Evolutionary conservation across 2,329 filamentous ascomycete species (phyloP), one percentile per base, ranked within the genome.

Genomic region (Colletotrichum sp.): DNA sequence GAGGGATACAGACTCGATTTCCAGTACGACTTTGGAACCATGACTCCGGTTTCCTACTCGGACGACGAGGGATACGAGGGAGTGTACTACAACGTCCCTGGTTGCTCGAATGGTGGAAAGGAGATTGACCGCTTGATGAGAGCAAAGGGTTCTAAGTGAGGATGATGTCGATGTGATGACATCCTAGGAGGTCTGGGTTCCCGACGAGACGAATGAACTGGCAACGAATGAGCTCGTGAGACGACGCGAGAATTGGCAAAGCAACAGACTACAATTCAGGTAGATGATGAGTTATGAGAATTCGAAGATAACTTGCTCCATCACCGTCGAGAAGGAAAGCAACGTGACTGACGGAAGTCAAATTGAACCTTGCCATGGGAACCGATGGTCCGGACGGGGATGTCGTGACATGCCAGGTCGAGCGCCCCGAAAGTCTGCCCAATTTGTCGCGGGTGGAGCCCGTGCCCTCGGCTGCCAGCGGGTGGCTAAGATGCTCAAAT

Each of bases 391-490:
- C 29, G 47, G 63, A 29, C 63, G 43, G 63, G 63, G 33, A 58
- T 66, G 69, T 38, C 62, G 64, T 27, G 7, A 43, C 21, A 38
- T 34, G 34, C 31, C 33, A 31, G 27, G 36, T 54, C 36, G 54
- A 51, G 24, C 27, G 36, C 36, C 69, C 65, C 64, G 70, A 64
- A 70, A 72, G 70, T 65, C 9, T 72, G 59, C 70, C 16, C 58
- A 72, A 51, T 27, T 51, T 24, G 18, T 51, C 47, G 51, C 55
- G 43, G 6, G 51, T 61, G 66, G 54, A 59, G 61, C 24, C 36
- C 29, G 59, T 54, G 36, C 66, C 70, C 51, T 63, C 59, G 59
- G 70, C 66, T 73, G 66, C 51, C 66, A 73, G 15, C 59, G 59
- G 36, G 66, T 73, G 70, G 70, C 66, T 65, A 57, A 57, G 54